Evolutionary conservation across 176 grass and related monocot species (phyloP), one percentile per base, ranked within the genome.

Genomic region (Juncus effusus): DNA sequence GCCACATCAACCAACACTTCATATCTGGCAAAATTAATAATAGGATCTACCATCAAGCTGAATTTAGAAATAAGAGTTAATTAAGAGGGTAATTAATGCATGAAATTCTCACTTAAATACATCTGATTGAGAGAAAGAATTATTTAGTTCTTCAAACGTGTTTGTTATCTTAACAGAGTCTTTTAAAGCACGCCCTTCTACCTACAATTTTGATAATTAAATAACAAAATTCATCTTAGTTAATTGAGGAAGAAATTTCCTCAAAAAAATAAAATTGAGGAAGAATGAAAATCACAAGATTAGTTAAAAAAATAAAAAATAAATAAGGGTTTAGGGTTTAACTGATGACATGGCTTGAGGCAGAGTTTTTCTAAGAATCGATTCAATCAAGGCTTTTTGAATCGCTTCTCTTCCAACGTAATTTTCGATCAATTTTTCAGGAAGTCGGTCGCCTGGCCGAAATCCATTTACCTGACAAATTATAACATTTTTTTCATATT

Each of bases 161-260:
- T 85, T 86, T 49, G 74, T 79, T 82, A 97, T 93, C 4, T 64
- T 80, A 37, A 97, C 84, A 61, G 94, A 97, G 71, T 97, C 94
- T 75, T 89, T 79, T 83, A 97, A 82, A 62, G 94, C 88, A 76
- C 81, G 90, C 38, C 84, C 85, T 71, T 92, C 88, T 80, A 97
- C 82, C 88, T 97, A 82, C 64, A 66, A 78, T 84, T 73, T 75
- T 10, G 19, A 63, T 13, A 12, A 51, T 51, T 72, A 37, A 59
- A n/a, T 41, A 13, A 61, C 50, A 35, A 44, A 59, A 28, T 54
- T 0, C 58, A 44, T 56, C 72, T 56, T 49, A 62, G 41, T 67
- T 9, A 36, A 40, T 63, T 69, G 7, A n/a, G 59, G 40, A 69
- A 76, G 38, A 49, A 54, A 3, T 3, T 54, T 78, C 75, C 56